A percentile compares a stretch with the other conserved stretches of the same genome.
These are phyloP conservation scores for Aureobasidium melanogenum DNA, from an alignment of 2,329 filamentous ascomycete species.

Conservation along the genomic window DNA sequence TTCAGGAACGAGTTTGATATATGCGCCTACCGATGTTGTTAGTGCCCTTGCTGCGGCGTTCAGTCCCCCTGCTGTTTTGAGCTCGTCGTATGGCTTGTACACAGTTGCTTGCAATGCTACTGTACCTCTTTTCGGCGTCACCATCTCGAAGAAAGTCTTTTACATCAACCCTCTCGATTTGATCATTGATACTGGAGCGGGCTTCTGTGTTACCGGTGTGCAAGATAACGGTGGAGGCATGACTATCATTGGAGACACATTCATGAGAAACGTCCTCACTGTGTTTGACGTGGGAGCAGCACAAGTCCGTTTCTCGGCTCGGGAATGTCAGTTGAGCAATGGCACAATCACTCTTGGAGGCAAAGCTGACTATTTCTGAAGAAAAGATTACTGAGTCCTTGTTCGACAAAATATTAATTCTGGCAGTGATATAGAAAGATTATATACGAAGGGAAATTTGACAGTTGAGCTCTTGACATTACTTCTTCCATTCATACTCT, in stretches of 20 bases:
- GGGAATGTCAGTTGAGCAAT: slow-evolving; percentile 17
- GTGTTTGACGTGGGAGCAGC: slow-evolving; percentile 43
- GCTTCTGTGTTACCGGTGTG: slow-evolving; percentile 26
- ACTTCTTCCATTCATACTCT: neutral
- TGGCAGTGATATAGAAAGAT: neutral
- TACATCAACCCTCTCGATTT: slow-evolving; percentile 24
- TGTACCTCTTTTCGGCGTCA: slow-evolving; percentile 33
- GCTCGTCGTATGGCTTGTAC: slow-evolving; percentile 24
- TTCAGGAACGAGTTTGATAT: slow-evolving; percentile 34
- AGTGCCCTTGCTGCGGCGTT: slow-evolving; percentile 33
- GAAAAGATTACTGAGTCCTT: neutral
- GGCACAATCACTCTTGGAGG: neutral
- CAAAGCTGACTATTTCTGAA: neutral
- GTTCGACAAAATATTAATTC: neutral
- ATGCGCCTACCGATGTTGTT: slow-evolving; percentile 31
- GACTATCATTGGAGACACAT: slow-evolving; percentile 38
- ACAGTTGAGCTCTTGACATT: neutral
- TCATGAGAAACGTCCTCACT: slow-evolving; percentile 42
- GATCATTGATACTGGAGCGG: slow-evolving; percentile 17
- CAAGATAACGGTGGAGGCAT: slow-evolving; percentile 24
- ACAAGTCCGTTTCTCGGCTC: slow-evolving; percentile 39
- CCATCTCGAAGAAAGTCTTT: slow-evolving; percentile 29
- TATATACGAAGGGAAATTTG: neutral
- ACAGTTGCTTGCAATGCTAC: slow-evolving; percentile 35
- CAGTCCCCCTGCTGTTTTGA: slow-evolving; percentile 31